phyloP scores from a whole-genome alignment of 2,329 filamentous ascomycete genomes.

The Colletotrichum filicis region DNA sequence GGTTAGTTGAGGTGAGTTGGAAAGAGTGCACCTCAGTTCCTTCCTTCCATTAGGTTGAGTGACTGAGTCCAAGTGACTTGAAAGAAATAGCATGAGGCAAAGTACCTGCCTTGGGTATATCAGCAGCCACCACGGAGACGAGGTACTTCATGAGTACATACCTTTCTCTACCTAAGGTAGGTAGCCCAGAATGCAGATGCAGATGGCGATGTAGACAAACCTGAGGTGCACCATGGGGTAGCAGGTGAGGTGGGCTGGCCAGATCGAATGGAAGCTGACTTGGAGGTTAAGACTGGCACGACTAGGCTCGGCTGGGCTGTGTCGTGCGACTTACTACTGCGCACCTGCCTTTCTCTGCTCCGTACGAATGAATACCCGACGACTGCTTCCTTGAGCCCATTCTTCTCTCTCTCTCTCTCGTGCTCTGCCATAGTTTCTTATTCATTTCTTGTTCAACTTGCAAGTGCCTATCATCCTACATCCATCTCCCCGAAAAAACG shows the following conservation, averaged over 20 bases:
- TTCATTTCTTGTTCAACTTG: background rate
- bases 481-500: background rate
- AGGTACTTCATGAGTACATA: background rate
- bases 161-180: too few relatives aligned
- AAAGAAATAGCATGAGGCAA: too few relatives aligned
- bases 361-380: background rate
- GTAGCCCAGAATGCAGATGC: background rate
- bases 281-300: background rate
- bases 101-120: background rate
- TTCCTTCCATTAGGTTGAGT: background rate
- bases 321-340: slow-evolving; percentile 1
- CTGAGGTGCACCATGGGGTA: background rate
- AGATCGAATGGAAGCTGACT: background rate
- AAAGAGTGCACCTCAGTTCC: too few relatives aligned
- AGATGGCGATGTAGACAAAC: background rate
- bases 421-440: background rate
- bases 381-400: background rate
- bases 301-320: slow-evolving; percentile 1
- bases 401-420: background rate
- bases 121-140: background rate
- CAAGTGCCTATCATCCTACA: background rate
- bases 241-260: slow-evolving; percentile 1
- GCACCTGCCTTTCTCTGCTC: background rate
- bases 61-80: background rate
- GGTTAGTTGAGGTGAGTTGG: background rate